Evolutionary conservation across 805 yeast species (phyloP), one percentile per base, ranked within the genome.

Genomic region (Candida patagonica): DNA sequence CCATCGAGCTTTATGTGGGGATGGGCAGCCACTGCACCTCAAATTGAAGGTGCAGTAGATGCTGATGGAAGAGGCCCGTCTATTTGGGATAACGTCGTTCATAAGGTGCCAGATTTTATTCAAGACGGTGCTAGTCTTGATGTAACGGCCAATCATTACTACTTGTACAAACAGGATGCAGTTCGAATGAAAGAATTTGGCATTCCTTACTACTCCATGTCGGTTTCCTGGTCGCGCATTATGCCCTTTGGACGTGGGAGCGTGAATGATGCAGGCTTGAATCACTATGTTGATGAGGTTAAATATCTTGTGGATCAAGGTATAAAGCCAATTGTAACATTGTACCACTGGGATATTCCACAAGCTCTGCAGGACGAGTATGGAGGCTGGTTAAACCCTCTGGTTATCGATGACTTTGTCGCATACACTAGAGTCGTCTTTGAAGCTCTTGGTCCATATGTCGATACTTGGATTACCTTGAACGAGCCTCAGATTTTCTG

Each of bases 291-390:
- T 30, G 51, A 57, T 32, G 60, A 50, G 17, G 43, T 60, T 29
- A 52, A 57, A 38, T 55, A 55, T 42, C 49, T 58, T 35, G 50
- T 49, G 29, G 55, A 30, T n/a, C 32, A 41, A 17, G 52, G 48
- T 4, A 50, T 52, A 19, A 37, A 41, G 46, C 66, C 65, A 9
- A 48, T 61, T 16, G 56, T 54, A 19, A 61, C 66, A 1, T 52
- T 61, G 39, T 55, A 53, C 31, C 66, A 61, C 44, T 61, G 60
- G 50, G 66, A 61, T 44, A 39, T 59, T 6, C 66, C 66, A 3
- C 53, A 49, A 30, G 47, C 47, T 26, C 50, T 50, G 12, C 53
- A 56, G 38, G 33, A 38, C 7, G 26, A 38, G 34, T 47, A 57
- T 32, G 55, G 51, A 17, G 65, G 65, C 1, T 54, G 54, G 44